Evolutionary conservation across 225 moss, liverwort and hornwort species (phyloP).

Genomic region (Pseudisothecium myosuroides): DNA sequence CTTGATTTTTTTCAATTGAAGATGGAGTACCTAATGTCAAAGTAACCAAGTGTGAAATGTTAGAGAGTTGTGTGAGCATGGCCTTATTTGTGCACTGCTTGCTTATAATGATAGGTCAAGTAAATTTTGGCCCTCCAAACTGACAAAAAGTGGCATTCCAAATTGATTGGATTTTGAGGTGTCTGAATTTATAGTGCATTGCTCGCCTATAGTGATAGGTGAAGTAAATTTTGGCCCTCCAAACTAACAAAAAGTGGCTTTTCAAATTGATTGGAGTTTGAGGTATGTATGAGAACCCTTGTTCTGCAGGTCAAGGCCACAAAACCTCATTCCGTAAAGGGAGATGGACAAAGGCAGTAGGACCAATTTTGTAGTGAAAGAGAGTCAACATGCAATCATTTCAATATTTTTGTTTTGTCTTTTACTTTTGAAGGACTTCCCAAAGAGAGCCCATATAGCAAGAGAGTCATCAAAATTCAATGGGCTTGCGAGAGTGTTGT

Average conservation of each 20-base stretch:
- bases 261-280: background rate
- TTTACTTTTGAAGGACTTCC: background rate
- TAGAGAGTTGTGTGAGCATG: background rate
- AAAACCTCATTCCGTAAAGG: rapidly evolving
- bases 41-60: background rate
- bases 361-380: background rate
- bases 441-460: rapidly evolving
- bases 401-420: background rate
- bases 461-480: background rate
- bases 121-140: background rate
- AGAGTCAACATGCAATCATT: background rate
- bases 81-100: background rate
- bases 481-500: rapidly evolving
- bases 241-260: too few relatives aligned
- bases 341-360: rapidly evolving
- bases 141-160: too few relatives aligned
- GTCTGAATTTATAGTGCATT: too few relatives aligned
- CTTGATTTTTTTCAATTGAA: too few relatives aligned
- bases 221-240: background rate
- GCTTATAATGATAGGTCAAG: background rate
- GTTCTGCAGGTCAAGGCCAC: rapidly evolving
- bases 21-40: too few relatives aligned
- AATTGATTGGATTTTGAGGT: too few relatives aligned
- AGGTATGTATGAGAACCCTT: rapidly evolving
- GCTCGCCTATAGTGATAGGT: background rate